Base-by-base conservation (phyloP, 2,329 filamentous ascomycete genomes). In the Colletotrichum orchidophilum region DNA sequence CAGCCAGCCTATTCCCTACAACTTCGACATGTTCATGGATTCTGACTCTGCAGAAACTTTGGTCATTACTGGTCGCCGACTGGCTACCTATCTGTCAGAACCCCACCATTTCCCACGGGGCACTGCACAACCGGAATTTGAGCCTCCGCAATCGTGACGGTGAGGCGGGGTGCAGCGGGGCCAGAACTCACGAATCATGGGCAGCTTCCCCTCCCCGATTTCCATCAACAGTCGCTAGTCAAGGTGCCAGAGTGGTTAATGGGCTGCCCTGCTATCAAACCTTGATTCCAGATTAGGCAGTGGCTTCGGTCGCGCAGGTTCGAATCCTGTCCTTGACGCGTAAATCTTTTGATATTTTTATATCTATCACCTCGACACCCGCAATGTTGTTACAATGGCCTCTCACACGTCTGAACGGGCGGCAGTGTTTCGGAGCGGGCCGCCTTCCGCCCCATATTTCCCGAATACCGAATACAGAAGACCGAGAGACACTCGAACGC, bases 221-320 rank as follows among this genome's bases (percentile, higher is more conserved):
- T 1, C 9, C 24, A 53, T 2, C 11, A 18, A 53, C 5, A 53
- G 18, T 21, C 26, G 13, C 50, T 24, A 27, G 50, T 53, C 50
- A 53, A 53, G 50, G 50, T 53, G 50, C 50, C 50, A 53, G 50
- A 53, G 50, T 53, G 50, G 50, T 53, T 53, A 53, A 53, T 53
- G 50, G 50, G 50, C 50, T 53, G 50, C 50, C 50, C 50, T 53
- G 50, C 50, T 53, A 53, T 53, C 26, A 53, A 7, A 53, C 5
- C 24, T 27, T 27, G 26, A 53, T 53, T 26, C 12, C 50, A 27
- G 50, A 24, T 27, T 15, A 53, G 50, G 50, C 50, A 53, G 50
- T 53, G 50, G 50, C 50, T 53, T 53, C 50, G 50, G 50, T 53
- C 50, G 50, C 50, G 50, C 50, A 53, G 50, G 50, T 53, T 27